phyloP scores from a whole-genome alignment of 1,139 yeast species.

The Saccharomyces hybrid region DNA sequence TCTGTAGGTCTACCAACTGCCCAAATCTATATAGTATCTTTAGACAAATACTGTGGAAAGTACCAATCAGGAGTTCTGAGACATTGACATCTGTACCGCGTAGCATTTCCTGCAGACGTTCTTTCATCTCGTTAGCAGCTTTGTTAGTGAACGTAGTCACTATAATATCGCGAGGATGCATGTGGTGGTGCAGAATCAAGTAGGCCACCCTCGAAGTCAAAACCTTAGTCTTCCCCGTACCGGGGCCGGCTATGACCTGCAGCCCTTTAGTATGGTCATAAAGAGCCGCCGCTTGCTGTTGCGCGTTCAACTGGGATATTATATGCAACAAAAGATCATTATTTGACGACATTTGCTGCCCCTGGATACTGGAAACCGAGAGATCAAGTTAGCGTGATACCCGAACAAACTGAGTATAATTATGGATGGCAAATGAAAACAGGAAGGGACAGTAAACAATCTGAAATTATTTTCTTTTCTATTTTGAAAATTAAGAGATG shows the following conservation, averaged over 20 bases:
- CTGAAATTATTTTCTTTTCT: neutral
- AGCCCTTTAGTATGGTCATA: conserved; percentile 44
- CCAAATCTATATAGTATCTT: conserved; percentile 56
- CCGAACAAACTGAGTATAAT: neutral
- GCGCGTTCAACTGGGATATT: conserved; percentile 39
- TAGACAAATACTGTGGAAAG: conserved; percentile 78
- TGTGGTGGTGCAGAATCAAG: conserved; percentile 43
- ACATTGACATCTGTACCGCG: conserved; percentile 35
- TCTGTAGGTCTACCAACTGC: conserved; percentile 39
- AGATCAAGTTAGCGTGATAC: neutral
- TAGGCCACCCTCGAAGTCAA: conserved; percentile 72
- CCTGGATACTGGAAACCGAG: neutral
- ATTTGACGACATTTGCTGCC: neutral
- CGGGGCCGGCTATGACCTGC: conserved; percentile 90
- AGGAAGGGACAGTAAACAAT: neutral
- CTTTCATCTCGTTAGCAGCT: conserved; percentile 79
- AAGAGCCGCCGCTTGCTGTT: conserved; percentile 58
- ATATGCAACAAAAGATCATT: neutral
- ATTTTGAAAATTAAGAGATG: no score
- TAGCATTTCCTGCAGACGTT: conserved; percentile 44
- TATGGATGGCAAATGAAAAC: neutral
- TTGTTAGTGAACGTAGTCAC: conserved; percentile 89
- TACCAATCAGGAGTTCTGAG: conserved; percentile 58
- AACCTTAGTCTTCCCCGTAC: conserved; percentile 81
- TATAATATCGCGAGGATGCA: conserved; percentile 55